Evolutionary conservation across 139 green algal genomes (phyloP).

Genomic region (Edaphochlamys debaryana): DNA sequence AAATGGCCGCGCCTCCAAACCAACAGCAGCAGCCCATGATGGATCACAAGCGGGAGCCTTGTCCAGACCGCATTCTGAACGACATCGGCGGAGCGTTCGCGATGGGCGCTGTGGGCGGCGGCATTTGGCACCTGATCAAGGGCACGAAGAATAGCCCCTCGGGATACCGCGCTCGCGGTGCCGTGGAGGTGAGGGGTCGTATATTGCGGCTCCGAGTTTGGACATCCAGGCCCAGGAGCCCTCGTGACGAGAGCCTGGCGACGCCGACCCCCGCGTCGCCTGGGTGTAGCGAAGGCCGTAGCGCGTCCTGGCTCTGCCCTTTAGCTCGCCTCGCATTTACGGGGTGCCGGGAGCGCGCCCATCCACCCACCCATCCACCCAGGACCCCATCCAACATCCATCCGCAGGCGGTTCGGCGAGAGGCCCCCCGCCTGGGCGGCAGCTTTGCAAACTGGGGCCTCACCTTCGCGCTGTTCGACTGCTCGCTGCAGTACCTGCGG

Average conservation of each 20-base stretch:
- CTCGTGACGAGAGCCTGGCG: too few species aligned
- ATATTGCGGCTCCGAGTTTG: too few species aligned
- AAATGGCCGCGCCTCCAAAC: not conserved
- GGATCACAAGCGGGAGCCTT: conserved; percentile 92
- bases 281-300: too few species aligned
- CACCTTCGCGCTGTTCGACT: conserved; percentile 98
- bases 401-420: conserved; percentile 73
- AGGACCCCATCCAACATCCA: too few species aligned
- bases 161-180: conserved; percentile 81
- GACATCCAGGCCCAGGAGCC: too few species aligned
- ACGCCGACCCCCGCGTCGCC: too few species aligned
- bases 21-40: conserved; percentile 61
- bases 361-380: too few species aligned
- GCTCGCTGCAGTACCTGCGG: conserved; percentile 90
- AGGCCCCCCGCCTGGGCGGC: conserved; percentile 94
- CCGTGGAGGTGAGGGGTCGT: conserved; percentile 89
- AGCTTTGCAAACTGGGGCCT: conserved; percentile 99
- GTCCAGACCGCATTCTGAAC: conserved; percentile 96
- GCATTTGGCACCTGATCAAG: conserved; percentile 92
- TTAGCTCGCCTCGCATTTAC: too few species aligned
- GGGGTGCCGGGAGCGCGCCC: too few species aligned
- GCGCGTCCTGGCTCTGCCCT: too few species aligned
- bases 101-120: conserved; percentile 98
- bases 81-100: conserved; percentile 98
- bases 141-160: conserved; percentile 92